Evolutionary conservation across 2,329 filamentous ascomycete species (phyloP).

Genomic region (Talaromyces sp.): DNA sequence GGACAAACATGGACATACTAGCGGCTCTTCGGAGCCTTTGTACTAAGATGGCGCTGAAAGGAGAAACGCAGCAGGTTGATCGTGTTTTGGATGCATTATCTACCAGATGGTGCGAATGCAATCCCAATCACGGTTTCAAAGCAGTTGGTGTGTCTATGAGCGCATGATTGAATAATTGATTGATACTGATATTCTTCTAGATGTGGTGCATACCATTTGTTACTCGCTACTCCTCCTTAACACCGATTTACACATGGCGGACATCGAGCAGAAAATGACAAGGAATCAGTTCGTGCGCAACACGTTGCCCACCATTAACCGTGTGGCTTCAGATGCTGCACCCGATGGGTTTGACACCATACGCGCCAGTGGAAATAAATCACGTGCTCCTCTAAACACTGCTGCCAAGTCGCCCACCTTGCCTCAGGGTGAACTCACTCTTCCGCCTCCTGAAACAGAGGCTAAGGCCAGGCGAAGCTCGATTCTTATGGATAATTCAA

Average conservation of each 20-base stretch:
- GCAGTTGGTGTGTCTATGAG: conserved; percentile 61
- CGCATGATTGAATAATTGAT: conserved; percentile 25
- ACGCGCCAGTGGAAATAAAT: conserved; percentile 32
- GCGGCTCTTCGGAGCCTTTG: conserved; percentile 76
- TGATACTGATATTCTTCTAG: conserved; percentile 41
- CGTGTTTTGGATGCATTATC: conserved; percentile 88
- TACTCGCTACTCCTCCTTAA: conserved; percentile 95
- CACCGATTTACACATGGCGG: conserved; percentile 89
- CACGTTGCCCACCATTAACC: conserved; percentile 82
- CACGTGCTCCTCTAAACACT: conserved; percentile 36
- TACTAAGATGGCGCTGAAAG: conserved; percentile 73
- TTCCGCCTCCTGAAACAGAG: conserved; percentile 16
- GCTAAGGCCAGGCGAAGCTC: conserved; percentile 17
- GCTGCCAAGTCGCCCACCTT: conserved; percentile 22
- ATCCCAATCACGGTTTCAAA: conserved; percentile 89
- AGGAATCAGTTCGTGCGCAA: conserved; percentile 93
- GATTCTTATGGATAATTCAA: conserved; percentile 18
- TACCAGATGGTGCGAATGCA: conserved; percentile 87
- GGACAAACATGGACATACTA: conserved; percentile 74
- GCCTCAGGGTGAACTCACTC: conserved; percentile 9
- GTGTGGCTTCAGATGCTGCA: conserved; percentile 68
- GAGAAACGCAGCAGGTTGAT: conserved; percentile 95
- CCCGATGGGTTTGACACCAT: conserved; percentile 62
- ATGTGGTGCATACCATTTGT: conserved; percentile 94
- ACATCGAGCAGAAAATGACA: conserved; percentile 97